Evolutionary conservation across 306 rosid genomes (phyloP).

Genomic region (Sphenostylis stenocarpa): DNA sequence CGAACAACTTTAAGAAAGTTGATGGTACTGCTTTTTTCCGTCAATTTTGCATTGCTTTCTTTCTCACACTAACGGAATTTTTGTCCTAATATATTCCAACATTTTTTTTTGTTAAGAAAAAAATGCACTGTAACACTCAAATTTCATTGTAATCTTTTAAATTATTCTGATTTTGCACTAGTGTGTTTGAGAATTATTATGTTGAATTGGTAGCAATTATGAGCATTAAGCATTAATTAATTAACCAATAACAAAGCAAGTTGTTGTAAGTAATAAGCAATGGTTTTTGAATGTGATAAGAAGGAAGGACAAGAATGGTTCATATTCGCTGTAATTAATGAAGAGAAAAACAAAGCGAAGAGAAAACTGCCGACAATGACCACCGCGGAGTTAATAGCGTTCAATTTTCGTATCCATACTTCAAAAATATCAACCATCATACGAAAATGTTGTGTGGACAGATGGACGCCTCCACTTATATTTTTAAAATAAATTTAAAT

Average conservation of each 20-base stretch:
- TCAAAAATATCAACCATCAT: neutral
- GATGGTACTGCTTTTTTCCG: neutral
- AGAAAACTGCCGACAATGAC: constrained; percentile 18
- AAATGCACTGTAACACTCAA: neutral
- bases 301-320: neutral
- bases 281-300: neutral
- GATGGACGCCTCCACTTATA: too few species aligned
- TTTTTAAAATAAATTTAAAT: too few species aligned
- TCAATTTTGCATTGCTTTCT: constrained; percentile 21
- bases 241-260: neutral
- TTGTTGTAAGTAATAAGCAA: neutral
- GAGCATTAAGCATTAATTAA: neutral
- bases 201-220: neutral
- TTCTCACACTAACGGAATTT: neutral
- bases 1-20: neutral
- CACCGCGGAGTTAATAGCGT: neutral
- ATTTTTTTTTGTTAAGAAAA: neutral
- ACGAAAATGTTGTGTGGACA: neutral
- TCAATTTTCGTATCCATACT: neutral
- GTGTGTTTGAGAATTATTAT: neutral
- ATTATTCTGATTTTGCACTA: neutral
- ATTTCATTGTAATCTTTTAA: neutral
- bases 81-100: neutral
- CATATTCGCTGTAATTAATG: neutral
- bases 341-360: neutral